Percentiles rank a stretch among this genome's conserved stretches.
Evolutionary conservation across 441 rosid genomes (phyloP).

Genomic region (Populus hybrid): DNA sequence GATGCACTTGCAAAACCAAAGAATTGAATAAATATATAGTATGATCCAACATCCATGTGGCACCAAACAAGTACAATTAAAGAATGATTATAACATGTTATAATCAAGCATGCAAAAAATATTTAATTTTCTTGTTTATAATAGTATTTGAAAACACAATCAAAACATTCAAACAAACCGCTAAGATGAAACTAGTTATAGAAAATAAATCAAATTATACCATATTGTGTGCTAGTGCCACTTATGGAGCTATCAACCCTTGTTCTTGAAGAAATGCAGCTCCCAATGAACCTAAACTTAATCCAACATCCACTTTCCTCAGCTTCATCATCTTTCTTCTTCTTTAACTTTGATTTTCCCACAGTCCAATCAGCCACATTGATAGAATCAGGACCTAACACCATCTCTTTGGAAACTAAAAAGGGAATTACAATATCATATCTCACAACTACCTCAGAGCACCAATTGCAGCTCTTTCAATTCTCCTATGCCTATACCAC

Average conservation of each 20-base stretch:
- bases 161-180: not conserved
- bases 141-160: not conserved
- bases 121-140: not conserved
- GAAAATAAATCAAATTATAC: slow-evolving; percentile 20
- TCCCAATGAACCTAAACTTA: slow-evolving; percentile 32
- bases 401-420: slow-evolving; percentile 22
- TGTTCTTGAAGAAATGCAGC: slow-evolving; percentile 38
- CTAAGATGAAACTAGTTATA: slow-evolving; percentile 1
- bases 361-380: slow-evolving; percentile 24
- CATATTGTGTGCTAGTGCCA: slow-evolving; percentile 34
- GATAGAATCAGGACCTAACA: slow-evolving; percentile 26
- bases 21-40: not conserved
- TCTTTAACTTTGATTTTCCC: slow-evolving; percentile 28
- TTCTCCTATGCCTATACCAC: not conserved
- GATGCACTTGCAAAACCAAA: not conserved
- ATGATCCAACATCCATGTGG: not conserved
- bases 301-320: slow-evolving; percentile 39
- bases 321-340: slow-evolving; percentile 26
- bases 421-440: slow-evolving; percentile 1
- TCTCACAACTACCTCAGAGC: slow-evolving; percentile 8
- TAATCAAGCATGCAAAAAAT: not conserved
- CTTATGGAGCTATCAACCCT: slow-evolving; percentile 31
- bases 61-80: slow-evolving; percentile 9
- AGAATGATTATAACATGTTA: not conserved
- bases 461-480: not conserved